phyloP scores from a whole-genome alignment of 495 filamentous ascomycete genomes.

The Penicillium goetzii region DNA sequence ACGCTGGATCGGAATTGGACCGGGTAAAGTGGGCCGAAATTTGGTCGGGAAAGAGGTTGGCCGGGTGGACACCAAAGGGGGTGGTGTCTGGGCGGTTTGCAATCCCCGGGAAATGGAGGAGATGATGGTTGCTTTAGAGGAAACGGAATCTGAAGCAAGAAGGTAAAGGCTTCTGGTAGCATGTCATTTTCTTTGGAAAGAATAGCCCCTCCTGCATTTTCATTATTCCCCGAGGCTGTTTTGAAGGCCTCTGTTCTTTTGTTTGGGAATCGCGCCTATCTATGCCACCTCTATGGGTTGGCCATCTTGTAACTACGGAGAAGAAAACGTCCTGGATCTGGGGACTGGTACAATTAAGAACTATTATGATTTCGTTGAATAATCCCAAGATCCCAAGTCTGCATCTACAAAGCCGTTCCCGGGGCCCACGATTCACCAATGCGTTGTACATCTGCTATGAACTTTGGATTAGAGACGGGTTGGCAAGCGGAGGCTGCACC shows the following conservation, averaged over 20 bases:
- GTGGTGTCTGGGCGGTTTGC: slow-evolving; percentile 91
- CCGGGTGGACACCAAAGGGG: slow-evolving; percentile 77
- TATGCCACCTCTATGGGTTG: not conserved
- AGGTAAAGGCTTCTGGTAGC: not conserved
- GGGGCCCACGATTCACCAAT: slow-evolving; percentile 75
- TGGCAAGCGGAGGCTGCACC: slow-evolving; percentile 44
- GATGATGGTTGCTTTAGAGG: slow-evolving; percentile 70
- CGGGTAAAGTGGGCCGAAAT: slow-evolving; percentile 92
- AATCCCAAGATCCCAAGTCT: slow-evolving; percentile 17
- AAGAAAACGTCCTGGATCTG: not conserved
- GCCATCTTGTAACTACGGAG: not conserved
- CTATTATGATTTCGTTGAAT: not conserved
- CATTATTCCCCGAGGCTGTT: not conserved
- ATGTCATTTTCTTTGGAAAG: not conserved
- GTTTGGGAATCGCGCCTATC: not conserved
- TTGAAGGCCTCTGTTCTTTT: not conserved
- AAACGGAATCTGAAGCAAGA: slow-evolving; percentile 61
- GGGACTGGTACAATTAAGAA: not conserved
- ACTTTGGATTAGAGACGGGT: slow-evolving; percentile 79
- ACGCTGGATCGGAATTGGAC: slow-evolving; percentile 92
- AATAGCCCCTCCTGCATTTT: not conserved
- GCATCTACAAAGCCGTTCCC: slow-evolving; percentile 52
- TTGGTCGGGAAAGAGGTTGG: slow-evolving; percentile 95
- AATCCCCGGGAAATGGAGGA: slow-evolving; percentile 81
- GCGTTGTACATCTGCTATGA: slow-evolving; percentile 77